phyloP scores from a whole-genome alignment of 305 asterid genomes.

The Fraxinus greggii region DNA sequence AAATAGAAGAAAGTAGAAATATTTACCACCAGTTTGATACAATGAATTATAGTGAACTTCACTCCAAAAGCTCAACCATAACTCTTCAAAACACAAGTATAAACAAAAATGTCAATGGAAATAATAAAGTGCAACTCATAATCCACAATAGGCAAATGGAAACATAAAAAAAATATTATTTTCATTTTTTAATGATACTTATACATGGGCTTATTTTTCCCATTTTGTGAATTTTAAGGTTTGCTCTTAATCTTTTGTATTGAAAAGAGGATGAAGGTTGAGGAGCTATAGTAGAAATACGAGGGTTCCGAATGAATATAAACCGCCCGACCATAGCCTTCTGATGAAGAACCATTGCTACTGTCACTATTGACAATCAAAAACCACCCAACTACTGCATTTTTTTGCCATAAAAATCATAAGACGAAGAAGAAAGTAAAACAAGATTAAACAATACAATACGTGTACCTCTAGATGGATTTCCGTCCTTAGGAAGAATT shows the following conservation, averaged over 20 bases:
- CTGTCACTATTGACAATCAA: background rate
- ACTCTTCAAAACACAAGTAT: constrained; percentile 36
- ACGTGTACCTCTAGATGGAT: constrained; percentile 58
- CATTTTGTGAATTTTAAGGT: background rate
- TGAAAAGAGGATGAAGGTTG: background rate
- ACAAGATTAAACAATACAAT: background rate
- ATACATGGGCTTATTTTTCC: background rate
- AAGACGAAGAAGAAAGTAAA: background rate
- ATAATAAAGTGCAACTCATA: background rate
- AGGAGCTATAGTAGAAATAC: background rate
- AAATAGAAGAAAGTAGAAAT: background rate
- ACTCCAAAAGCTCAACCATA: constrained; percentile 99
- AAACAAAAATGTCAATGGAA: background rate
- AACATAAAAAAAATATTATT: background rate
- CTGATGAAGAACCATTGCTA: background rate
- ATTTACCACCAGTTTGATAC: constrained; percentile 71
- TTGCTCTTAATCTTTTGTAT: background rate
- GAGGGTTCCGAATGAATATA: background rate
- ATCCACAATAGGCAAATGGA: background rate
- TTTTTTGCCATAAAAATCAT: background rate
- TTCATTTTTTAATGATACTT: background rate
- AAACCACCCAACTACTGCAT: background rate
- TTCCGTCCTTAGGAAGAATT: constrained; percentile 70
- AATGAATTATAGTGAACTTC: constrained; percentile 90
- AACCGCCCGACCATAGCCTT: background rate